Base-by-base conservation (phyloP, 306 rosid genomes). In the Cucumis cinereus region DNA sequence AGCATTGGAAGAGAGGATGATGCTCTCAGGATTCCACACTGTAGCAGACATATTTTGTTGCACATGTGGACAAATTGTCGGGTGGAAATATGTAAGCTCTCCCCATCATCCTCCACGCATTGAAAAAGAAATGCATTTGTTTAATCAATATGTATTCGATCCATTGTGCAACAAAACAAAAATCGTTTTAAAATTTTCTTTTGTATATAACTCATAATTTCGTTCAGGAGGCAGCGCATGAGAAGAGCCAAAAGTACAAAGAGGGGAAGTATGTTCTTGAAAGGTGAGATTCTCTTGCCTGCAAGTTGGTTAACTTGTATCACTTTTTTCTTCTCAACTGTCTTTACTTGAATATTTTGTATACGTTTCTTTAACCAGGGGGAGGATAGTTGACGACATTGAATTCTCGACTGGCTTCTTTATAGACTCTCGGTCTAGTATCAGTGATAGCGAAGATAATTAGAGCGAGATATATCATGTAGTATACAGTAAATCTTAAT, bases 221-320 rank as follows among this genome's bases (percentile, higher is more conserved):
- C 33, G 57, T 54, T 56, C 82, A 91, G 98, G 98, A 89, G 71
- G 80, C 84, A 80, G 96, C 93, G 8, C 98, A 87, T 14, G 98
- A 91, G 84, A 89, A 79, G 84, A 81, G 84, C 83, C 98, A 93
- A 76, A 88, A 93, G 82, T 91, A 91, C 76, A 93, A 93, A 82
- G 97, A 93, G 81, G 98, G 97, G 63, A 93, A 87, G 88, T 91
- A 84, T 83, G 92, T 93, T 61, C 98, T 93, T 76, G 98, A 93
- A 85, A 93, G 96, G 98, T 93, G 87, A 67, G 59, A 41, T 58
- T 69, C 66, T 55, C 54, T 22, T 60, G 17, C 17, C 41, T 45
- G 8, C 49, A 24, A 30, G 74, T 15, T 70, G 75, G 58, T 70
- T 8, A 8, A 70, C 75, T 26, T 16, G 35, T 2, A 23, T 7